Conservation (phyloP, 768 basidiomycete genomes). For the Tylopilus cervinicoccineus region DNA sequence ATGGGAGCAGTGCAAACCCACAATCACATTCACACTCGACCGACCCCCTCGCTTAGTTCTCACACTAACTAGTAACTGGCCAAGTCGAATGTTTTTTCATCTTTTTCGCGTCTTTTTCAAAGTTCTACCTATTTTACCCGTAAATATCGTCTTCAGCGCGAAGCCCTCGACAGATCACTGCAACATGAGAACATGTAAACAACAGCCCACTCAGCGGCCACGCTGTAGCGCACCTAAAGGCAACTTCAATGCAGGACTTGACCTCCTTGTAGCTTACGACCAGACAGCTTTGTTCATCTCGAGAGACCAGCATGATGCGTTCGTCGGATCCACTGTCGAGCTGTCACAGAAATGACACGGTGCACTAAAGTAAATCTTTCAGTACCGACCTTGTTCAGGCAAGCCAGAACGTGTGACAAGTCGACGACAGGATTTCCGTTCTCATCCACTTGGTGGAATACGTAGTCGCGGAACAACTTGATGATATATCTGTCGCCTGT, state of each 20-base stretch:
- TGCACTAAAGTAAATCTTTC: not conserved
- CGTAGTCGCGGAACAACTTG: constrained; percentile 96
- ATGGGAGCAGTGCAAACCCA: not conserved
- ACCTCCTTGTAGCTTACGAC: constrained; percentile 93
- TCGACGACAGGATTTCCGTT: constrained; percentile 86
- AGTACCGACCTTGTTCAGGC: constrained; percentile 80
- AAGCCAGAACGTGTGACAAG: constrained; percentile 84
- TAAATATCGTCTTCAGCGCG: constrained; percentile 16
- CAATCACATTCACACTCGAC: not conserved
- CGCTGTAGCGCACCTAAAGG: constrained; percentile 60
- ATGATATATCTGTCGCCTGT: constrained; percentile 97
- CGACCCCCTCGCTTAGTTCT: not conserved
- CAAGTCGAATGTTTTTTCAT: constrained; percentile 29
- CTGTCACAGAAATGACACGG: constrained; percentile 35
- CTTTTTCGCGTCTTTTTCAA: constrained; percentile 60
- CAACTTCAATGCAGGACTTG: constrained; percentile 77
- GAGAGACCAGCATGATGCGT: constrained; percentile 87
- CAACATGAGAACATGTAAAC: not conserved
- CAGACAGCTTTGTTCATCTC: constrained; percentile 95
- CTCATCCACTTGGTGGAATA: constrained; percentile 97
- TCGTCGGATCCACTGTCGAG: constrained; percentile 94
- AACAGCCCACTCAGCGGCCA: not conserved
- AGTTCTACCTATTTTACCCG: constrained; percentile 61
- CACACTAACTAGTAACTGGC: not conserved
- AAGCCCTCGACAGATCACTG: constrained; percentile 45